Evolutionary conservation across 192 early-diverging fungal species (phyloP).

Genomic region (Dissophora globulifera): DNA sequence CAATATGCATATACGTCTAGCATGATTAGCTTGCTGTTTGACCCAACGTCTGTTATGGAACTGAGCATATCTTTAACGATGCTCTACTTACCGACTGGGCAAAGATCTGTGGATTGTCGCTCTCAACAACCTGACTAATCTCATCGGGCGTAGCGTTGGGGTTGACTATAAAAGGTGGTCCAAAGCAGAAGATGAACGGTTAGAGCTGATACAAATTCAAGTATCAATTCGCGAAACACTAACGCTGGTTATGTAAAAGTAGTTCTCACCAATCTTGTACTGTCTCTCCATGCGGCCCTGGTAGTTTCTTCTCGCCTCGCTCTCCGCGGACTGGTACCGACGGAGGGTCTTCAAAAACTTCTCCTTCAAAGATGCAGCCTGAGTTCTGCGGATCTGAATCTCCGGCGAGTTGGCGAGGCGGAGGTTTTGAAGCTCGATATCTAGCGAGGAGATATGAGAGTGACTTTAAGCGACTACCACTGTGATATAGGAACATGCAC

Average conservation of each 20-base stretch:
- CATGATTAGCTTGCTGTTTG: no score
- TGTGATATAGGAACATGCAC: no score
- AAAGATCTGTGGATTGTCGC: conserved; percentile 81
- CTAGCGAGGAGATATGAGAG: conserved; percentile 1
- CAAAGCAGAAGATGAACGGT: neutral
- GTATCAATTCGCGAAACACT: neutral
- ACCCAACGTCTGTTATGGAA: no score
- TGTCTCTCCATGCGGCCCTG: conserved; percentile 87
- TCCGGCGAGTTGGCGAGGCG: conserved; percentile 32
- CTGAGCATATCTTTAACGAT: no score
- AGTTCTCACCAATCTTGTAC: conserved; percentile 77
- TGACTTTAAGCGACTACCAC: neutral
- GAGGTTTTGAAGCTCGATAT: conserved; percentile 47
- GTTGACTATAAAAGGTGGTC: conserved; percentile 65
- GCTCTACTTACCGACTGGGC: conserved; percentile 73
- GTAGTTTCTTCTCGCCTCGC: conserved; percentile 86
- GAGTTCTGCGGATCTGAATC: conserved; percentile 45
- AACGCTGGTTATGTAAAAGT: neutral
- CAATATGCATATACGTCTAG: no score
- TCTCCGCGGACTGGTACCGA: conserved; percentile 83
- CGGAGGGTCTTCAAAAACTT: conserved; percentile 75
- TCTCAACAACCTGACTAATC: conserved; percentile 81
- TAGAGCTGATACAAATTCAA: no score
- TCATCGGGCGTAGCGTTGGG: conserved; percentile 83
- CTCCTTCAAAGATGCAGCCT: conserved; percentile 66